These are phyloP conservation scores for Fusarium metavorans DNA, from an alignment of 2,329 filamentous ascomycete genomes.

Conservation along the genomic window DNA sequence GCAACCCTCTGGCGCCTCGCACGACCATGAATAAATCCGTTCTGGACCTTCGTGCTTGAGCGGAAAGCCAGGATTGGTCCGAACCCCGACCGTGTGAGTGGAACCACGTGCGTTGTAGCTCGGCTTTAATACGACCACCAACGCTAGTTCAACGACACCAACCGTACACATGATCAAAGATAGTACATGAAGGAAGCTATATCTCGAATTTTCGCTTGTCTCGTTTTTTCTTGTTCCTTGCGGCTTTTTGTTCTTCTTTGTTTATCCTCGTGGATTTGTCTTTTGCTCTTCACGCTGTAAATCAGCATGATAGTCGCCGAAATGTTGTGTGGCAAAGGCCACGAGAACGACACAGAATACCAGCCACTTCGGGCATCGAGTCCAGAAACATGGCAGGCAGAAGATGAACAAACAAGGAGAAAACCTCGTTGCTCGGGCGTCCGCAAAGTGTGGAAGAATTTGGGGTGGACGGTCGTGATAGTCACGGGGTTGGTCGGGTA, in stretches of 20 bases:
- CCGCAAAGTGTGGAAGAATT: background rate
- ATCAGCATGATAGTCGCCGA: background rate
- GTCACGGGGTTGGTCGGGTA: constrained; percentile 22
- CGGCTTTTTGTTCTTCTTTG: background rate
- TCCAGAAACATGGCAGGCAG: background rate
- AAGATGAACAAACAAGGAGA: accelerated
- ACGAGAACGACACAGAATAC: background rate
- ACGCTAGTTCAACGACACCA: background rate
- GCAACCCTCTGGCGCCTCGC: background rate
- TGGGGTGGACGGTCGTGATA: background rate
- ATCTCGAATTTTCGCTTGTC: background rate
- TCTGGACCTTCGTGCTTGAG: background rate
- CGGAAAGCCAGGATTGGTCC: background rate
- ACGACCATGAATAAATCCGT: background rate
- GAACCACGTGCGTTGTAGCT: background rate
- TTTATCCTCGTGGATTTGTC: background rate
- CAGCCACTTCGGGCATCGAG: background rate
- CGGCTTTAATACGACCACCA: background rate
- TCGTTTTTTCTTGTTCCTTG: background rate
- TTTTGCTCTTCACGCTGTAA: background rate
- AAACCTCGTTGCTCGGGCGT: background rate
- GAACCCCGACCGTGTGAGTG: background rate
- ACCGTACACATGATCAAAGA: background rate
- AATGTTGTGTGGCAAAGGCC: background rate
- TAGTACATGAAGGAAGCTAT: background rate